Percentiles rank a stretch among this genome's conserved stretches.
phyloP scores from a whole-genome alignment of 768 basidiomycete species.

The Suillus americanus region DNA sequence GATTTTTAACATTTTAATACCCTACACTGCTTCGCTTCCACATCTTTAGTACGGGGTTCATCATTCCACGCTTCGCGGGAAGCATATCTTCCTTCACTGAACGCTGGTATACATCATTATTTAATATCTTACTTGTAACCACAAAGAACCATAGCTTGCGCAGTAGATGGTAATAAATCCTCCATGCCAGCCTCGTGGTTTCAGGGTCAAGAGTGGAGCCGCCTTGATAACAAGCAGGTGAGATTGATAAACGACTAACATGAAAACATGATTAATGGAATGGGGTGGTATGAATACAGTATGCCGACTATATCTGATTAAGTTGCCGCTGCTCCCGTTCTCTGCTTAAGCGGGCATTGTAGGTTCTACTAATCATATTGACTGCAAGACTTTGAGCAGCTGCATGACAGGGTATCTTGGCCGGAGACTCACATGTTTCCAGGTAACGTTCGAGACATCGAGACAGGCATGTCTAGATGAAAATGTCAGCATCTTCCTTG shows the following conservation, averaged over 20 bases:
- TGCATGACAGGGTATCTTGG: conserved; percentile 14
- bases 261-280: not conserved
- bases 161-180: not conserved
- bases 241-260: not conserved
- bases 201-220: not conserved
- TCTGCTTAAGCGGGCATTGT: conserved; percentile 55
- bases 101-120: not conserved
- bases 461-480: conserved; percentile 63
- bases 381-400: conserved; percentile 41
- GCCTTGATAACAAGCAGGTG: not conserved
- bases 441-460: conserved; percentile 81
- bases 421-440: conserved; percentile 67
- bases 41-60: not conserved
- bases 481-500: not conserved
- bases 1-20: not conserved
- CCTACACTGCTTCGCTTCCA: not conserved
- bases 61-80: not conserved
- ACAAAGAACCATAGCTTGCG: conserved; percentile 1
- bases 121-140: conserved; percentile 4
- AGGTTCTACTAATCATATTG: conserved; percentile 74
- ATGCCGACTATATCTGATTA: not conserved
- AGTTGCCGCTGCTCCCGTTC: conserved; percentile 38
- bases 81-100: not conserved
- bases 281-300: not conserved
- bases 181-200: not conserved